phyloP scores from a whole-genome alignment of 768 basidiomycete genomes.

The Mycena kentingensis region DNA sequence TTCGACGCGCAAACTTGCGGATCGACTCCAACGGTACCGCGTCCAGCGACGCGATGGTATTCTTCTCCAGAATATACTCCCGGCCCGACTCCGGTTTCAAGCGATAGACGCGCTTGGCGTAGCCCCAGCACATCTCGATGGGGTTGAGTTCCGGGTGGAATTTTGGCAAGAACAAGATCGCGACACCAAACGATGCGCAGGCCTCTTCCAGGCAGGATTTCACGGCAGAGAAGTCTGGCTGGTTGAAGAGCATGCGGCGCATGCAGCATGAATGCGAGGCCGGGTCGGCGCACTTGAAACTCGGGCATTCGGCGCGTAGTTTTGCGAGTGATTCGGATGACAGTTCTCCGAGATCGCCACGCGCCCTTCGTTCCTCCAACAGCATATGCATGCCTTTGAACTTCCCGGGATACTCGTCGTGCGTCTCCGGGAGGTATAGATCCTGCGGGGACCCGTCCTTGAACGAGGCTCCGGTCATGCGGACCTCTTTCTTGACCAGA shows the following conservation, averaged over 20 bases:
- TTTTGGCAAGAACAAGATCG: slow-evolving; percentile 14
- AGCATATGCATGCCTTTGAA: slow-evolving; percentile 28
- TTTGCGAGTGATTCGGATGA: too few species aligned
- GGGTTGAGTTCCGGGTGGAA: slow-evolving; percentile 31
- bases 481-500: neutral
- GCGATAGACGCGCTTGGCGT: slow-evolving; percentile 17
- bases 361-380: slow-evolving; percentile 14
- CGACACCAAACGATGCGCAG: slow-evolving; percentile 18
- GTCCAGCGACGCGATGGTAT: slow-evolving; percentile 2
- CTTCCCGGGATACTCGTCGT: neutral
- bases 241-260: slow-evolving; percentile 23
- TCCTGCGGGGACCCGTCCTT: slow-evolving; percentile 19
- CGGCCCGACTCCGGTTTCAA: slow-evolving; percentile 1
- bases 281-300: slow-evolving; percentile 29
- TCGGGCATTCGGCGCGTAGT: slow-evolving; percentile 4
- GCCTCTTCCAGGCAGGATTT: slow-evolving; percentile 25
- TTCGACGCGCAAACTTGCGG: neutral
- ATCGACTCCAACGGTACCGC: slow-evolving; percentile 2
- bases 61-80: slow-evolving; percentile 30
- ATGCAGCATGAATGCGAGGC: slow-evolving; percentile 29
- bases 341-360: too few species aligned
- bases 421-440: slow-evolving; percentile 22
- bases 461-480: neutral
- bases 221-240: slow-evolving; percentile 28
- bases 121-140: slow-evolving; percentile 32